These are phyloP conservation scores for Fusarium sororula DNA, from an alignment of 2,329 filamentous ascomycete genomes.

Conservation along the genomic window DNA sequence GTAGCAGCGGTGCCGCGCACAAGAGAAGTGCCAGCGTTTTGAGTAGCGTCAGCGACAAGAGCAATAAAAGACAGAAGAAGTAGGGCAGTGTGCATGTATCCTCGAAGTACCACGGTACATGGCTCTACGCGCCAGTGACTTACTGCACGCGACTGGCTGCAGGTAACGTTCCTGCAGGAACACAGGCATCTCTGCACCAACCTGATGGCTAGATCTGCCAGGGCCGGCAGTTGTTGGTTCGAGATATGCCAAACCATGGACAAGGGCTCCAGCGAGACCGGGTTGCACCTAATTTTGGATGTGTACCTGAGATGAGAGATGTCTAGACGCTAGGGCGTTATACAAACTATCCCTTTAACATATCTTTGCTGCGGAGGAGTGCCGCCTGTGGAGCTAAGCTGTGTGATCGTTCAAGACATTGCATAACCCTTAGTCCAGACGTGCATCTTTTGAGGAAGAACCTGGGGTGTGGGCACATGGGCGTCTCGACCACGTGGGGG, in stretches of 20 bases:
- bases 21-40: slow-evolving; percentile 88
- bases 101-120: slow-evolving; percentile 36
- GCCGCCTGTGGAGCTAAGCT: slow-evolving; percentile 12
- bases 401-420: slow-evolving; percentile 24
- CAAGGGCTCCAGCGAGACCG: slow-evolving; percentile 7
- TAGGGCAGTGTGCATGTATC: slow-evolving; percentile 31
- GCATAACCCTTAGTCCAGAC: slow-evolving; percentile 19
- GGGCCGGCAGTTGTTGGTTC: slow-evolving; percentile 28
- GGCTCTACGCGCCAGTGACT: slow-evolving; percentile 24
- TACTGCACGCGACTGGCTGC: slow-evolving; percentile 9
- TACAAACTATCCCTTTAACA: slow-evolving; percentile 11
- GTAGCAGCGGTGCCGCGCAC: slow-evolving; percentile 58
- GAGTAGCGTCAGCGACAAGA: slow-evolving; percentile 74
- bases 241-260: slow-evolving; percentile 17
- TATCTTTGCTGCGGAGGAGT: slow-evolving; percentile 14
- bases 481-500: slow-evolving; percentile 16
- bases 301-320: slow-evolving; percentile 1
- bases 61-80: slow-evolving; percentile 66
- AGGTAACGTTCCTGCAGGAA: slow-evolving; percentile 26
- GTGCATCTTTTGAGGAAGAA: slow-evolving; percentile 2
- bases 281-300: slow-evolving; percentile 5
- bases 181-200: slow-evolving; percentile 5
- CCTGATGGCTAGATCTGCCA: slow-evolving; percentile 14
- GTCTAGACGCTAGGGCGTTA: background rate
- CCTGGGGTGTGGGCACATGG: slow-evolving; percentile 1